Evolutionary conservation across 2,329 filamentous ascomycete species (phyloP).

Genomic region (Botrytis byssoidea): DNA sequence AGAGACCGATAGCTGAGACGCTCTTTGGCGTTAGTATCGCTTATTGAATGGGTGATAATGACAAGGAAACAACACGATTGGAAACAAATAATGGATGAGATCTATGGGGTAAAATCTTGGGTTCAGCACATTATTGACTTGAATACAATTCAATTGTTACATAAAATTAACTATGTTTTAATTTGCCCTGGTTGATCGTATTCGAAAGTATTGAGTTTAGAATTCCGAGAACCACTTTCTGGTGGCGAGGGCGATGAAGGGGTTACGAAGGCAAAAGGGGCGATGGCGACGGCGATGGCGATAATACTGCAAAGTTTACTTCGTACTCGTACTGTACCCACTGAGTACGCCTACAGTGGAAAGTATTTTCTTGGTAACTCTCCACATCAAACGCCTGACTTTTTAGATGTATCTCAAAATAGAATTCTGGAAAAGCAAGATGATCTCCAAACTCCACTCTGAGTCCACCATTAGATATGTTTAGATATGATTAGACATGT

Average conservation of each 20-base stretch:
- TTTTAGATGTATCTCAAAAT: not conserved
- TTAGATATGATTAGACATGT: not conserved
- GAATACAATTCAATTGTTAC: not conserved
- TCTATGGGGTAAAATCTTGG: conserved; percentile 6
- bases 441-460: conserved; percentile 2
- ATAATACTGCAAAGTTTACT: not conserved
- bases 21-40: conserved; percentile 7
- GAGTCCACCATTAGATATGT: not conserved
- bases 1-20: not conserved
- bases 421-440: not conserved
- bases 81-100: not conserved
- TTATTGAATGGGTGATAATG: not conserved
- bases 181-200: not conserved
- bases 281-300: not conserved
- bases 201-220: not conserved
- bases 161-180: not conserved
- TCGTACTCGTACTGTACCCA: conserved; percentile 6
- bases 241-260: not conserved
- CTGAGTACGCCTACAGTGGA: not conserved
- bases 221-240: not conserved
- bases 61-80: not conserved
- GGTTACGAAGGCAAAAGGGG: not conserved
- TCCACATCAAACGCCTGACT: not conserved
- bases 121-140: not conserved
- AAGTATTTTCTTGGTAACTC: not conserved